Percentiles rank a stretch among this genome's conserved stretches.
These are phyloP conservation scores for Ampelomyces quisqualis DNA, from an alignment of 2,329 filamentous ascomycete species.

Conservation along the genomic window DNA sequence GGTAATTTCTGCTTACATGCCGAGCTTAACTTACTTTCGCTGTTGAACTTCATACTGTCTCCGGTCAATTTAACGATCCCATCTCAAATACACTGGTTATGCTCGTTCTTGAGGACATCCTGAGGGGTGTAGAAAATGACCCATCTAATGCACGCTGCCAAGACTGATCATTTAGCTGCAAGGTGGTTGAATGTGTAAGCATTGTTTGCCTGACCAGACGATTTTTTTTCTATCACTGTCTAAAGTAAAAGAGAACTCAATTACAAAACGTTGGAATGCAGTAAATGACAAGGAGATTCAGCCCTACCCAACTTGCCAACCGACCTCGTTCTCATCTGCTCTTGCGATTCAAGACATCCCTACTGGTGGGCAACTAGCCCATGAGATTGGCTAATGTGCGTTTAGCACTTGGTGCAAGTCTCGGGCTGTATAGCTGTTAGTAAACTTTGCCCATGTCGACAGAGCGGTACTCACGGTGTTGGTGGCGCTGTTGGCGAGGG, in stretches of 20 bases:
- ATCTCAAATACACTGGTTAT: too few species aligned
- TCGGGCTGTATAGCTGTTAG: background rate
- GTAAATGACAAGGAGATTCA: background rate
- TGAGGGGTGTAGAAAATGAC: too few species aligned
- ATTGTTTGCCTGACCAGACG: conserved; percentile 2
- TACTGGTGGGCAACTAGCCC: background rate
- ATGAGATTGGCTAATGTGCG: background rate
- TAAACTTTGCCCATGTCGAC: background rate
- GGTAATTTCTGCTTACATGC: too few species aligned
- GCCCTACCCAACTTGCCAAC: background rate
- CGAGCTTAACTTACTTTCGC: too few species aligned
- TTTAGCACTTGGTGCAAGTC: conserved; percentile 2
- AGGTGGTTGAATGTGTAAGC: background rate
- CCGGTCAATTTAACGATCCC: too few species aligned
- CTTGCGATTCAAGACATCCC: background rate
- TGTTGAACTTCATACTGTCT: too few species aligned
- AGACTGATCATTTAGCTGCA: too few species aligned
- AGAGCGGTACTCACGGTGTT: conserved; percentile 7
- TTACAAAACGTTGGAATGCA: background rate
- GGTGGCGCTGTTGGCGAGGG: conserved; percentile 5
- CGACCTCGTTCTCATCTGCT: conserved; percentile 1
- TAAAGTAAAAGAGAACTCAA: background rate
- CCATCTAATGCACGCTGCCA: too few species aligned
- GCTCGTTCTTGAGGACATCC: too few species aligned
- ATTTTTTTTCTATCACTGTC: conserved; percentile 1